phyloP scores from a whole-genome alignment of 768 basidiomycete species.

The Multifurca ochricompacta region DNA sequence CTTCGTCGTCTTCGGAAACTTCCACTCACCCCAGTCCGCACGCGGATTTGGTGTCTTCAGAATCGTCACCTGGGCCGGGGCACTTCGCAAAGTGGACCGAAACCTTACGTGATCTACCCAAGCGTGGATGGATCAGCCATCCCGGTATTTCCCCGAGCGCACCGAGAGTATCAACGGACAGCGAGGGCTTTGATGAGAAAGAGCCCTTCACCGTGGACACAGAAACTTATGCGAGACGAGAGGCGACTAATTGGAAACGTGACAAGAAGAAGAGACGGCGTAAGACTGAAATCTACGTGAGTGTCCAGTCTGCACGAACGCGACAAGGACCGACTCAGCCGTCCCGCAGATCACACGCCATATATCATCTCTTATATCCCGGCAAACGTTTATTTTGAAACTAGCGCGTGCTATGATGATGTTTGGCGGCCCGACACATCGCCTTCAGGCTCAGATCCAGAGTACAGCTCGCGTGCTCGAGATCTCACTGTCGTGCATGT shows the following conservation, averaged over 20 bases:
- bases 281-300: constrained; percentile 69
- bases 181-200: constrained; percentile 27
- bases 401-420: constrained; percentile 83
- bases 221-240: constrained; percentile 18
- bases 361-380: constrained; percentile 70
- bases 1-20: not conserved
- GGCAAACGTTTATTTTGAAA: constrained; percentile 84
- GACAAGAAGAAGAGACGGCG: constrained; percentile 36
- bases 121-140: constrained; percentile 25
- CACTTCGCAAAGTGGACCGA: constrained; percentile 29
- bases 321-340: not conserved
- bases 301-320: constrained; percentile 24
- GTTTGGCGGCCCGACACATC: constrained; percentile 79
- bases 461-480: constrained; percentile 75
- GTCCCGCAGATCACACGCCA: constrained; percentile 63
- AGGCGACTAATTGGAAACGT: constrained; percentile 29
- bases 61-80: not conserved
- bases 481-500: constrained; percentile 65
- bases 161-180: constrained; percentile 25
- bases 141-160: constrained; percentile 26
- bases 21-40: not conserved
- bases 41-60: not conserved
- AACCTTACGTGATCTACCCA: constrained; percentile 35
- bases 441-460: constrained; percentile 73
- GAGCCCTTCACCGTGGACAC: constrained; percentile 20